Percentiles rank a stretch among this genome's conserved stretches.
Evolutionary conservation across 1,284 basidiomycete species (phyloP).

Genomic region (Ceratobasidium sp.): DNA sequence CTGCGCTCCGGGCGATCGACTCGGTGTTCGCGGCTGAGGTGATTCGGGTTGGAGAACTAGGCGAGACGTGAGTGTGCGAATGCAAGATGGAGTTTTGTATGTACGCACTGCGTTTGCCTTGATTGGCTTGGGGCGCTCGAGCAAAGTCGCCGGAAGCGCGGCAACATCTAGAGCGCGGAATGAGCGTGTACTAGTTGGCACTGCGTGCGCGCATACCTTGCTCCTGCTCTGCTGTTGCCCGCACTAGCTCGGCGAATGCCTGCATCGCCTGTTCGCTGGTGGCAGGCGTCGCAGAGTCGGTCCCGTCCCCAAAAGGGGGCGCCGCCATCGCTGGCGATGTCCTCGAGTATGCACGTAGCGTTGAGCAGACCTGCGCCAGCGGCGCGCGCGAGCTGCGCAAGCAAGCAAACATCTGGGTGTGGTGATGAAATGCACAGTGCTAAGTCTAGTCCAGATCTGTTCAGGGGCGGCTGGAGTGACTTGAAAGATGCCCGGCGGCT

Average conservation of each 20-base stretch:
- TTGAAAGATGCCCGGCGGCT: neutral
- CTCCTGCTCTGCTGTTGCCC: conserved; percentile 19
- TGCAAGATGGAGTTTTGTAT: neutral
- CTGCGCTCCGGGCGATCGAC: neutral
- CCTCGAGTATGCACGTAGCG: conserved; percentile 19
- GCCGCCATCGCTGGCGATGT: neutral
- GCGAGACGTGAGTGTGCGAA: conserved; percentile 3
- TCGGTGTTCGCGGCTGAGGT: conserved; percentile 34
- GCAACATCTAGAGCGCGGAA: conserved; percentile 23
- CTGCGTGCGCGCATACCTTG: conserved; percentile 5
- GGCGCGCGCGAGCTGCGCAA: conserved; percentile 30
- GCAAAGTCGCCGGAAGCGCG: conserved; percentile 28
- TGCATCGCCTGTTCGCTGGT: conserved; percentile 4
- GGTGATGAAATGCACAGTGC: conserved; percentile 18
- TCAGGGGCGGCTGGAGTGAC: conserved; percentile 33
- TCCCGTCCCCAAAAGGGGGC: neutral
- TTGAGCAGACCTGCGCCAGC: conserved; percentile 3
- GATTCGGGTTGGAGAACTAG: conserved; percentile 26
- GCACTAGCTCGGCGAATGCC: conserved; percentile 28
- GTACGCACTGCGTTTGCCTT: conserved; percentile 9
- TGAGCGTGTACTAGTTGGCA: neutral
- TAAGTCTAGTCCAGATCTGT: conserved; percentile 16
- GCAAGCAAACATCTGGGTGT: conserved; percentile 32
- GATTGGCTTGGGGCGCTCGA: conserved; percentile 22
- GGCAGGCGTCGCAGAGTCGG: neutral